These are phyloP conservation scores for Actinidia polygama DNA, from an alignment of 179 eudicot species.

Conservation along the genomic window DNA sequence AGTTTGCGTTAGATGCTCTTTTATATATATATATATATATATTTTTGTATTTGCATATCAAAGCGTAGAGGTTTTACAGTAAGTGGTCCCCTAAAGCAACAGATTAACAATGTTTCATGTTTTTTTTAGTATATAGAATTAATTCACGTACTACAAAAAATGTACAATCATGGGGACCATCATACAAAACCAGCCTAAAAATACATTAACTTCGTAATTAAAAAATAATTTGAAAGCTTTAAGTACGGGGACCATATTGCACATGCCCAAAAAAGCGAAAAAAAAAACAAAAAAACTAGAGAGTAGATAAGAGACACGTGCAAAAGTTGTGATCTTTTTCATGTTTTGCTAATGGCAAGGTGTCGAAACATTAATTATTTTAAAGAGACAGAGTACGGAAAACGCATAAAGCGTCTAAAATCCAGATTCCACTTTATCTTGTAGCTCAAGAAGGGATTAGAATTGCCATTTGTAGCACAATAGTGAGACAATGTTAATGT, in stretches of 20 bases:
- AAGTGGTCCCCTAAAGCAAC: conserved; percentile 7
- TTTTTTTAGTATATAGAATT: not conserved
- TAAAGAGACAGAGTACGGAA: not conserved
- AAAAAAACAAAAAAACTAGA: not conserved
- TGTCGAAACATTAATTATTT: not conserved
- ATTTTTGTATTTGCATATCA: no score
- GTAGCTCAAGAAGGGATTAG: conserved; percentile 10
- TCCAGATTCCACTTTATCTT: conserved; percentile 3
- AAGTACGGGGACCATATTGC: conserved; percentile 21
- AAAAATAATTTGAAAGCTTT: conserved; percentile 1
- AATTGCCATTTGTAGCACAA: not conserved
- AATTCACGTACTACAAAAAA: not conserved
- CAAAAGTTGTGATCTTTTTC: conserved; percentile 8
- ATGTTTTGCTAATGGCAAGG: not conserved
- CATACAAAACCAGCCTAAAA: not conserved
- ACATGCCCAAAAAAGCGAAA: conserved; percentile 11
- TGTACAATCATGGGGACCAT: conserved; percentile 29
- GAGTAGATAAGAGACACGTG: not conserved
- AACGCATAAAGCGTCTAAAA: not conserved
- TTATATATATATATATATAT: no score
- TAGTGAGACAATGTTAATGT: not conserved
- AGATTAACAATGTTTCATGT: not conserved
- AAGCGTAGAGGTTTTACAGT: not conserved
- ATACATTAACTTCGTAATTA: not conserved
- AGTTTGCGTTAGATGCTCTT: no score